phyloP scores from a whole-genome alignment of 2,329 filamentous ascomycete genomes.

The Cordyceps cicadae region DNA sequence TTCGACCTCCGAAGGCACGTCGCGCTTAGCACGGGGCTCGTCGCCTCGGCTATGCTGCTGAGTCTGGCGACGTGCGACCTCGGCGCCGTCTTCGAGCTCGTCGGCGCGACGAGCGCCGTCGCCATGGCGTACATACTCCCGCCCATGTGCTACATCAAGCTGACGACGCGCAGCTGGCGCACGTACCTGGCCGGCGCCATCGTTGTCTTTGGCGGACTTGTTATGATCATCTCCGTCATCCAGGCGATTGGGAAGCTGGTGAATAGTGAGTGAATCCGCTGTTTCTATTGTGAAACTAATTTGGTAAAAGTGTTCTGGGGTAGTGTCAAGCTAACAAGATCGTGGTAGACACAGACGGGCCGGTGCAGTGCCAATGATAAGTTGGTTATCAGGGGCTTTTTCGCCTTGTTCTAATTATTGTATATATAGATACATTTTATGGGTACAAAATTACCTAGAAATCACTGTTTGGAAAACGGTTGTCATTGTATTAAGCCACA shows the following conservation, averaged over 20 bases:
- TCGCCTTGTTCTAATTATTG: not conserved
- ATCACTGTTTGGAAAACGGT: not conserved
- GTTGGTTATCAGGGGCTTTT: not conserved
- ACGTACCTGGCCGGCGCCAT: slow-evolving; percentile 62
- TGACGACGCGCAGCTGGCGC: slow-evolving; percentile 69
- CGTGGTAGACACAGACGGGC: slow-evolving; percentile 12
- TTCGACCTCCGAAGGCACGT: slow-evolving; percentile 81
- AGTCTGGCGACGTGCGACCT: slow-evolving; percentile 86
- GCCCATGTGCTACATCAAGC: slow-evolving; percentile 88
- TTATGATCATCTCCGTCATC: slow-evolving; percentile 74
- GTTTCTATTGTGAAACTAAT: not conserved
- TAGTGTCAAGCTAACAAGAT: not conserved
- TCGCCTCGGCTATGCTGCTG: slow-evolving; percentile 68
- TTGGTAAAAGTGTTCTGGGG: not conserved
- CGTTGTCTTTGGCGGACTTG: slow-evolving; percentile 70
- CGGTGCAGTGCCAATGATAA: slow-evolving; percentile 7
- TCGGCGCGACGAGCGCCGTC: slow-evolving; percentile 89
- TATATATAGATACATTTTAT: not conserved
- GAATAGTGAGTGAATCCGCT: slow-evolving; percentile 28
- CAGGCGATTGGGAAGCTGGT: slow-evolving; percentile 65
- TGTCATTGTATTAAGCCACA: not conserved
- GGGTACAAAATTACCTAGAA: not conserved
- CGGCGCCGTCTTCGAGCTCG: slow-evolving; percentile 88
- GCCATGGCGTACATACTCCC: slow-evolving; percentile 92
- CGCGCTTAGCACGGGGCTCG: slow-evolving; percentile 73